Conservation (phyloP, 2,329 filamentous ascomycete species). For the Graphium sp. region DNA sequence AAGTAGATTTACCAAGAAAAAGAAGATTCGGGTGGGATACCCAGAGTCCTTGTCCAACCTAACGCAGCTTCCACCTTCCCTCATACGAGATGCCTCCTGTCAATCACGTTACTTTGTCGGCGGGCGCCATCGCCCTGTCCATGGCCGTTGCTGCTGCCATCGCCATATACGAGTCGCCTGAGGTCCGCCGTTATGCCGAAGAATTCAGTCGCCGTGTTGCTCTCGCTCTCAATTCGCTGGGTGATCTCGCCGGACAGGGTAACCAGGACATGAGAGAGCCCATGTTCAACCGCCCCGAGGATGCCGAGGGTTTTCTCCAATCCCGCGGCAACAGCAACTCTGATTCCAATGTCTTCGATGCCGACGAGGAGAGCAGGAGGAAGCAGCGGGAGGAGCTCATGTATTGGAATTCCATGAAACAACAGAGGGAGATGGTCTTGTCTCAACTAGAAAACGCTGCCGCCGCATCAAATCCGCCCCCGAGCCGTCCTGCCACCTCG, state of each 20-base stretch:
- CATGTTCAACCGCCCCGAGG: slow-evolving; percentile 47
- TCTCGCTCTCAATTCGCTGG: slow-evolving; percentile 39
- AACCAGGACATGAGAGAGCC: slow-evolving; percentile 23
- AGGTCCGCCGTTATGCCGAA: slow-evolving; percentile 42
- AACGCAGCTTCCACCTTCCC: slow-evolving; percentile 1
- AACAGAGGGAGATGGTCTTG: slow-evolving; percentile 27
- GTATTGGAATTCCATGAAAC: slow-evolving; percentile 44
- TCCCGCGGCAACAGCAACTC: slow-evolving; percentile 24
- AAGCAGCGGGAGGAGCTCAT: slow-evolving; percentile 47
- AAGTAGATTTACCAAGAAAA: slow-evolving; percentile 1
- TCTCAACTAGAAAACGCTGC: slow-evolving; percentile 3
- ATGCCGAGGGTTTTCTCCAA: slow-evolving; percentile 45
- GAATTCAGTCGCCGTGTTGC: slow-evolving; percentile 45
- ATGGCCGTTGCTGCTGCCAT: slow-evolving; percentile 40
- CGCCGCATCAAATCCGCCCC: slow-evolving; percentile 5
- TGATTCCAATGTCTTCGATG: slow-evolving; percentile 35
- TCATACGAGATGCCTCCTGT: slow-evolving; percentile 38
- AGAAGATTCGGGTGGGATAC: too few species aligned
- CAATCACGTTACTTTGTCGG: slow-evolving; percentile 39
- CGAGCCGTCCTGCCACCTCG: slow-evolving; percentile 17
- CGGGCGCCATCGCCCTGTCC: slow-evolving; percentile 38
- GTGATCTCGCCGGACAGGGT: slow-evolving; percentile 35
- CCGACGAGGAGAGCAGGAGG: slow-evolving; percentile 42
- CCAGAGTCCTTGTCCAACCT: slow-evolving; percentile 1
- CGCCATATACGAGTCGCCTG: slow-evolving; percentile 46